These are phyloP conservation scores for Davidsoniella australis DNA, from an alignment of 2,329 filamentous ascomycete species.

Conservation along the genomic window DNA sequence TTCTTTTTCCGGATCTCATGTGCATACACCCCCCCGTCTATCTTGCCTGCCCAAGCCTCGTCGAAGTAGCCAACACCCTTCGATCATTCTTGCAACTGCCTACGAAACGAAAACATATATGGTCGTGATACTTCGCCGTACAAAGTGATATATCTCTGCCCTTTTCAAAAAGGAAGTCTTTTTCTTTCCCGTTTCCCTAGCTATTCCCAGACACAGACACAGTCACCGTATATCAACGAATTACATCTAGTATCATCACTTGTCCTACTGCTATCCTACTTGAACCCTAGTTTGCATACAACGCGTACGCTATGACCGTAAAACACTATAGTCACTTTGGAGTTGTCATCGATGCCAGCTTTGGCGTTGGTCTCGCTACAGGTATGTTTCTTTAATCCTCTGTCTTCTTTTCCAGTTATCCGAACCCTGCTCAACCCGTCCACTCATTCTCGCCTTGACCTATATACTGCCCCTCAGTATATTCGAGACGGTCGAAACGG, in stretches of 20 bases:
- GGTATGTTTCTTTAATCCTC: background rate
- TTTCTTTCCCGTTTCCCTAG: background rate
- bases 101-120: too few species aligned
- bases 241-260: background rate
- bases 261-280: background rate
- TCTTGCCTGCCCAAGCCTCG: too few species aligned
- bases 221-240: background rate
- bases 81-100: too few species aligned
- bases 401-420: background rate
- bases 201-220: background rate
- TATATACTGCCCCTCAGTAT: too few species aligned
- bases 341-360: background rate
- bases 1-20: too few species aligned
- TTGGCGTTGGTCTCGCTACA: slow-evolving; percentile 1
- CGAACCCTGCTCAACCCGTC: background rate
- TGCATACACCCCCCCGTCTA: too few species aligned
- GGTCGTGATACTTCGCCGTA: too few species aligned
- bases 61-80: too few species aligned
- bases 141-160: too few species aligned
- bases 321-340: slow-evolving; percentile 3
- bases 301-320: background rate
- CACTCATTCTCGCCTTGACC: too few species aligned
- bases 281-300: background rate
- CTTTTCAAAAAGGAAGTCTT: background rate
- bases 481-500: too few species aligned